Conservation (phyloP, 352 stramenopile species). For the Globisporangium echinulatum region DNA sequence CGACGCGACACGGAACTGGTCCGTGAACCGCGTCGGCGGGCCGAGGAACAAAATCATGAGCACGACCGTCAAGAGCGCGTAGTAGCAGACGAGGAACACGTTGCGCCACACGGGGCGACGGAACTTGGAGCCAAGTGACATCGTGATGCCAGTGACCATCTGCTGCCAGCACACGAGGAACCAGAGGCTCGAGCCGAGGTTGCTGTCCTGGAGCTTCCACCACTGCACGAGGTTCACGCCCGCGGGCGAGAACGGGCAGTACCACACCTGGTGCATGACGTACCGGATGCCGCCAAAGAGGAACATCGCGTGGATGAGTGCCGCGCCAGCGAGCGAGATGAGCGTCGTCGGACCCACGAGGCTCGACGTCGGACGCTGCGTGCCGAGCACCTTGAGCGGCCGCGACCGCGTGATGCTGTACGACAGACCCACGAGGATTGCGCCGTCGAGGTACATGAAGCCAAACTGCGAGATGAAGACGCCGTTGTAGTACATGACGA, state of each 20-base stretch:
- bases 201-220: conserved; percentile 70
- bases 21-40: conserved; percentile 44
- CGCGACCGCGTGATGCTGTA: conserved; percentile 71
- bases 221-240: conserved; percentile 66
- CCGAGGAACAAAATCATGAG: conserved; percentile 50
- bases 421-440: conserved; percentile 72
- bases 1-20: conserved; percentile 68
- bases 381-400: conserved; percentile 50
- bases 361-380: conserved; percentile 71
- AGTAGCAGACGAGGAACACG: conserved; percentile 60
- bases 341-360: conserved; percentile 75
- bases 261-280: conserved; percentile 51
- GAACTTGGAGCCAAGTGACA: conserved; percentile 61
- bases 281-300: conserved; percentile 54
- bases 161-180: conserved; percentile 65
- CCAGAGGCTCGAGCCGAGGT: conserved; percentile 52
- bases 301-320: conserved; percentile 73
- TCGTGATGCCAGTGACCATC: conserved; percentile 55
- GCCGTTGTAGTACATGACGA: conserved; percentile 81
- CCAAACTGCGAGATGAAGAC: conserved; percentile 85
- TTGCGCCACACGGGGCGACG: conserved; percentile 57
- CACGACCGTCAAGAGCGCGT: conserved; percentile 44
- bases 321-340: conserved; percentile 43
- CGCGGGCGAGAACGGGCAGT: conserved; percentile 63
- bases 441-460: conserved; percentile 81